Percentiles rank a stretch among this genome's conserved stretches.
phyloP scores from a whole-genome alignment of 306 rosid species.

The Citrullus mucosospermus region DNA sequence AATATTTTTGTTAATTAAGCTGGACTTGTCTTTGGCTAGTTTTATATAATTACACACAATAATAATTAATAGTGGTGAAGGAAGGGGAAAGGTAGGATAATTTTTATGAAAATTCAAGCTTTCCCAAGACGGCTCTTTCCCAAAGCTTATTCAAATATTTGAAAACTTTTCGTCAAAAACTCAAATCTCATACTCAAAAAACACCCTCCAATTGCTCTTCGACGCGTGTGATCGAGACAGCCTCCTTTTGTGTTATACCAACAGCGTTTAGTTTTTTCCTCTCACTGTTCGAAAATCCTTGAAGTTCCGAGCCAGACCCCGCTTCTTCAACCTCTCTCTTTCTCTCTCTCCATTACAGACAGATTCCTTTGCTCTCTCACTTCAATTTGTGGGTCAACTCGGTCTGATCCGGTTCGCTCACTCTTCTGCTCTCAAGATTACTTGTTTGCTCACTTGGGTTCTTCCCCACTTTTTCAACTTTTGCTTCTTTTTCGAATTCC shows the following conservation, averaged over 20 bases:
- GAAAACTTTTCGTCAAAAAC: not conserved
- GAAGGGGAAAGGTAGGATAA: no score
- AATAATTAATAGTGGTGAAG: no score
- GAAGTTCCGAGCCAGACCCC: not conserved
- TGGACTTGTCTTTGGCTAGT: no score
- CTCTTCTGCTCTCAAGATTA: not conserved
- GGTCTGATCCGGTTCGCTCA: constrained; percentile 2
- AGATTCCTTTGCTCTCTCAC: not conserved
- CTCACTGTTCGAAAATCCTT: constrained; percentile 8
- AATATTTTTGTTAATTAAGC: no score
- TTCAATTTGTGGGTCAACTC: constrained; percentile 11
- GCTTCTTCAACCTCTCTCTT: not conserved
- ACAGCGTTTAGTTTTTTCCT: not conserved
- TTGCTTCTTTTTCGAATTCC: not conserved
- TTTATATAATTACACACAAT: no score
- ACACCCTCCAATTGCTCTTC: not conserved
- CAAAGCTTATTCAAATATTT: not conserved
- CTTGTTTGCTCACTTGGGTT: not conserved
- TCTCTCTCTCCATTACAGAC: not conserved
- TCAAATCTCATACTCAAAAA: not conserved
- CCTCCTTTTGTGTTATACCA: not conserved
- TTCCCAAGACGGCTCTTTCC: constrained; percentile 1
- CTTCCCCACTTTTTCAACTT: not conserved
- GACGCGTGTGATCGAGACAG: constrained; percentile 5
- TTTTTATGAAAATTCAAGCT: not conserved